Evolutionary conservation across 306 rosid species (phyloP), one percentile per base, ranked within the genome.

Genomic region (Canavalia gladiata): DNA sequence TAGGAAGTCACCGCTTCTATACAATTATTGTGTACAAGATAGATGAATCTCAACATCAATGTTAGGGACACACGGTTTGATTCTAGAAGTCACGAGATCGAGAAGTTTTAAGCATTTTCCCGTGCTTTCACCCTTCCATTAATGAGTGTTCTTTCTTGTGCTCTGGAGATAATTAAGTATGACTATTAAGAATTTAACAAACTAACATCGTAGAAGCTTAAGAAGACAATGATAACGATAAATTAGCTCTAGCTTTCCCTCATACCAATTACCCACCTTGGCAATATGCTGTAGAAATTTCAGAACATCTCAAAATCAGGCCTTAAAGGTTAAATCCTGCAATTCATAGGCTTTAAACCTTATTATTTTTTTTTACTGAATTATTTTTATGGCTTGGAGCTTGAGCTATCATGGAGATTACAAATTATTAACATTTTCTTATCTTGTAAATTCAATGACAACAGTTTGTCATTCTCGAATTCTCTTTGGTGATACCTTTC

Each of bases 301-400:
- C 2, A 87, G 60, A 65, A 90, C 81, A 41, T 90, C 91, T 8
- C 91, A 85, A 92, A 92, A 39, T 89, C 91, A 0, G 97, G 94
- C 82, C 95, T 89, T 72, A 78, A 50, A 42, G 85, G 84, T 68
- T 80, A 88, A 78, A 81, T 90, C 95, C 94, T 92, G 90, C 75
- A 89, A 74, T 84, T 83, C 79, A 78, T 28, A 64, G 12, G 28
- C 71, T 51, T 30, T 13, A 73, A 76, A 41, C 6, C 3, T 58
- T 58, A 18, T 41, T 33, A 49, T 47, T 68, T 30, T 34, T 68
- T 54, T 68, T 29, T 5, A 8, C 43, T 34, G 63, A 62, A 18
- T 35, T 43, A 1, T 31, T 58, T 56, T 9, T 10, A 18, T 66
- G n/a, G 34, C n/a, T 63, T 45, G 47, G 46, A 5, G 41, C 65